Evolutionary conservation across 202 grass and related monocot species (phyloP).

Genomic region (Setaria viridis): DNA sequence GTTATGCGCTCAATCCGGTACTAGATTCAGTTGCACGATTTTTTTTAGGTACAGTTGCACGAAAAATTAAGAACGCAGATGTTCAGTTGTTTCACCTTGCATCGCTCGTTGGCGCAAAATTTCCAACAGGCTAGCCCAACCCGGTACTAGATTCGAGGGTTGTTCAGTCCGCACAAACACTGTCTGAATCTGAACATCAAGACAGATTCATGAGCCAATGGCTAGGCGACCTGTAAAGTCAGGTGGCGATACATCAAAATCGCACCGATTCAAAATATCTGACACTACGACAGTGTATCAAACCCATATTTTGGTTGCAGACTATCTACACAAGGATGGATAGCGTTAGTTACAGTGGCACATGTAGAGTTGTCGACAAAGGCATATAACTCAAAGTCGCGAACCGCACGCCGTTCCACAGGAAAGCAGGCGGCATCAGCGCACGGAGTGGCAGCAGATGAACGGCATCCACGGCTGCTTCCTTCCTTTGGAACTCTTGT

Average conservation of each 20-base stretch:
- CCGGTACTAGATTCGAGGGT: neutral
- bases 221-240: neutral
- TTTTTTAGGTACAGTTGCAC: too few relatives aligned
- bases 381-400: constrained; percentile 1
- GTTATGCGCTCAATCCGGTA: too few relatives aligned
- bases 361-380: constrained; percentile 23
- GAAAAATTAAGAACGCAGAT: too few relatives aligned
- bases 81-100: too few relatives aligned
- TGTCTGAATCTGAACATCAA: neutral
- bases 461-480: constrained; percentile 71
- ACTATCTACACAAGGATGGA: constrained; percentile 47
- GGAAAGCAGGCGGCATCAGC: constrained; percentile 22
- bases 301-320: constrained; percentile 18
- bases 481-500: constrained; percentile 54
- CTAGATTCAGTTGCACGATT: too few relatives aligned
- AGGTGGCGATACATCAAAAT: constrained; percentile 43
- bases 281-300: constrained; percentile 19
- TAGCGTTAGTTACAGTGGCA: constrained; percentile 29
- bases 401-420: too few relatives aligned
- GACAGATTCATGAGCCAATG: neutral
- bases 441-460: constrained; percentile 62
- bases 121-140: neutral
- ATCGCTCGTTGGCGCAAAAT: too few relatives aligned
- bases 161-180: neutral
- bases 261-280: constrained; percentile 19